Conservation (phyloP, 305 asterid species). For the Coffea humblotiana region DNA sequence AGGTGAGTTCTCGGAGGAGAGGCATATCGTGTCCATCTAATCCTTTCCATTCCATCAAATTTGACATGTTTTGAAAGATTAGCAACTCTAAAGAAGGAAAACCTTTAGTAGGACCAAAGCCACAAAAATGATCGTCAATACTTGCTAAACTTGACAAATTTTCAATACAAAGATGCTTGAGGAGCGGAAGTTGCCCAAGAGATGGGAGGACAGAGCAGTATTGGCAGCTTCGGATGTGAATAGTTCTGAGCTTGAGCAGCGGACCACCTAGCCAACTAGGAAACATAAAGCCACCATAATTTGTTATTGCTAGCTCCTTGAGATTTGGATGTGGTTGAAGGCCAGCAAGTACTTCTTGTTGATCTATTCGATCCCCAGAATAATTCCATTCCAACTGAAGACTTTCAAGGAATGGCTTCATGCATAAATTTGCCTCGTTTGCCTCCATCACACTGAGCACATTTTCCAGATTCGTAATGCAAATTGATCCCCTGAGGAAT, state of each 20-base stretch:
- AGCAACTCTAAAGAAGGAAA: slow-evolving; percentile 37
- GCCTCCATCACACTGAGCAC: slow-evolving; percentile 34
- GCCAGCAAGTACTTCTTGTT: slow-evolving; percentile 39
- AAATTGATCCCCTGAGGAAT: slow-evolving; percentile 45
- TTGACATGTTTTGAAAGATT: slow-evolving; percentile 15
- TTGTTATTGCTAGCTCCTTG: slow-evolving; percentile 31
- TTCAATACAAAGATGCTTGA: slow-evolving; percentile 37
- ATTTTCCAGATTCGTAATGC: slow-evolving; percentile 42
- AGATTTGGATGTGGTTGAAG: slow-evolving; percentile 49
- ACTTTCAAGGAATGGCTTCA: slow-evolving; percentile 6
- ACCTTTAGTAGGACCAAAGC: slow-evolving; percentile 4
- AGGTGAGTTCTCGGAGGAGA: slow-evolving; percentile 11
- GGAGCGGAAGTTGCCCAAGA: slow-evolving; percentile 36
- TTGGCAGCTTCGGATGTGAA: slow-evolving; percentile 30
- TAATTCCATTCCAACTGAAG: slow-evolving; percentile 14
- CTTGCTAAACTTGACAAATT: slow-evolving; percentile 23
- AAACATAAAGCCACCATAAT: slow-evolving; percentile 34
- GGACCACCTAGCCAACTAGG: slow-evolving; percentile 37
- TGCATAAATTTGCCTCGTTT: slow-evolving; percentile 26
- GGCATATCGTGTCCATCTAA: neutral
- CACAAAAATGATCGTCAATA: slow-evolving; percentile 20
- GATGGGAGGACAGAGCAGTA: slow-evolving; percentile 20
- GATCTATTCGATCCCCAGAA: slow-evolving; percentile 10
- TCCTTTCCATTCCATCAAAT: slow-evolving; percentile 12
- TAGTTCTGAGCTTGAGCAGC: slow-evolving; percentile 31